A percentile compares a stretch with the other conserved stretches of the same genome.
Evolutionary conservation across 257 asterid genomes (phyloP).

Genomic region (Plantago major): DNA sequence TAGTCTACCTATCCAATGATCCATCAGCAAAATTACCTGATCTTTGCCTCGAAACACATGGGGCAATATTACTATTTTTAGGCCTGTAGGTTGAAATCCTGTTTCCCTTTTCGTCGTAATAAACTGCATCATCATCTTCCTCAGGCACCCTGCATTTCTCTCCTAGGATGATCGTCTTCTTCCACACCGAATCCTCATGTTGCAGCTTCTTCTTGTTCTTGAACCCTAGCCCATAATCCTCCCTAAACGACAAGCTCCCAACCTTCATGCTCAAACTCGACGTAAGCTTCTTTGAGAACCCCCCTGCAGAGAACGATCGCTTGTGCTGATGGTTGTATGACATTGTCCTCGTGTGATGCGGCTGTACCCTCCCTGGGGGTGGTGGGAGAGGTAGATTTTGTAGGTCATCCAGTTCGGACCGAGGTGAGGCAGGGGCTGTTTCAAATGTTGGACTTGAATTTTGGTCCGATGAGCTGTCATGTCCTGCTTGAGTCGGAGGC

Average conservation of each 20-base stretch:
- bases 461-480: background rate
- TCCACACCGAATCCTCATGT: slow-evolving; percentile 85
- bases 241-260: slow-evolving; percentile 12
- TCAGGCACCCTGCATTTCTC: slow-evolving; percentile 76
- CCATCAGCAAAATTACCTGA: slow-evolving; percentile 10
- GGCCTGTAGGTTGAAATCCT: slow-evolving; percentile 55
- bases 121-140: slow-evolving; percentile 37
- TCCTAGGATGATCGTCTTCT: slow-evolving; percentile 79
- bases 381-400: slow-evolving; percentile 29
- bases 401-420: slow-evolving; percentile 7
- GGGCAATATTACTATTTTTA: slow-evolving; percentile 21
- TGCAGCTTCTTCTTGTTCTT: slow-evolving; percentile 40
- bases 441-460: background rate
- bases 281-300: slow-evolving; percentile 20
- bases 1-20: background rate
- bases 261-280: slow-evolving; percentile 37
- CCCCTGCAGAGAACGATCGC: slow-evolving; percentile 28
- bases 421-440: no score
- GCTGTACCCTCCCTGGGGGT: slow-evolving; percentile 10
- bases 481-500: background rate
- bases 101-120: slow-evolving; percentile 68
- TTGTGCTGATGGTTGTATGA: slow-evolving; percentile 29
- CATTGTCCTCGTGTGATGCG: slow-evolving; percentile 20
- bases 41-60: slow-evolving; percentile 24
- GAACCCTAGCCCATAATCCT: slow-evolving; percentile 21